Conservation (phyloP, 1,139 yeast species). For the Pichia sp. region DNA sequence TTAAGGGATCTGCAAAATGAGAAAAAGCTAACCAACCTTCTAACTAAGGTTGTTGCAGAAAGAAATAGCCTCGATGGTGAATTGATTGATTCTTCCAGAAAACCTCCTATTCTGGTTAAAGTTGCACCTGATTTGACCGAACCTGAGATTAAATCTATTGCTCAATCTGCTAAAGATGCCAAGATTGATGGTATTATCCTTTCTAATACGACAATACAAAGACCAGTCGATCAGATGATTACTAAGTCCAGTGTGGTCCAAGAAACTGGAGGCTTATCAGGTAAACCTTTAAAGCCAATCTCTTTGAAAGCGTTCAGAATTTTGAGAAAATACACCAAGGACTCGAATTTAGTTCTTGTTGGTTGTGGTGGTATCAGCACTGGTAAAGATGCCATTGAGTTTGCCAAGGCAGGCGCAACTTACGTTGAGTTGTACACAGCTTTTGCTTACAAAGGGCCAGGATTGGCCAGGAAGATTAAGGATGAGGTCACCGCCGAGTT, state of each 20-base stretch:
- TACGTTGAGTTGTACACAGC: conserved; percentile 84
- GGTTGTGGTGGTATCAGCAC: conserved; percentile 92
- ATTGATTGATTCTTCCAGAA: conserved; percentile 36
- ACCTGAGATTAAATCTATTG: conserved; percentile 77
- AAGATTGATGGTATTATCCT: conserved; percentile 88
- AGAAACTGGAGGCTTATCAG: conserved; percentile 87
- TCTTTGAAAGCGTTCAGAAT: conserved; percentile 66
- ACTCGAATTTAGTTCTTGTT: conserved; percentile 63
- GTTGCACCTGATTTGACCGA: conserved; percentile 90
- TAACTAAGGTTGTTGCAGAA: conserved; percentile 60
- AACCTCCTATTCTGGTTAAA: conserved; percentile 80
- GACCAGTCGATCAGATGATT: conserved; percentile 54
- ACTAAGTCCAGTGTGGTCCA: conserved; percentile 44
- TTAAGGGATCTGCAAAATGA: conserved; percentile 81
- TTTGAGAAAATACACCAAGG: conserved; percentile 73
- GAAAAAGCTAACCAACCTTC: conserved; percentile 60
- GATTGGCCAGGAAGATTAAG: conserved; percentile 71
- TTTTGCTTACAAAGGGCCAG: conserved; percentile 91
- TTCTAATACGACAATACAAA: conserved; percentile 83
- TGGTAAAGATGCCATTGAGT: conserved; percentile 86
- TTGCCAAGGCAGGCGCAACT: conserved; percentile 90
- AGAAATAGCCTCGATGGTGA: conserved; percentile 45
- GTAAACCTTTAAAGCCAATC: conserved; percentile 82
- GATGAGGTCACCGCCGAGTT: conserved; percentile 68
- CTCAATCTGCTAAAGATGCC: conserved; percentile 70